A percentile compares a stretch with the other conserved stretches of the same genome.
phyloP scores from a whole-genome alignment of 2,329 filamentous ascomycete species.

The Paecilomyces sp. region DNA sequence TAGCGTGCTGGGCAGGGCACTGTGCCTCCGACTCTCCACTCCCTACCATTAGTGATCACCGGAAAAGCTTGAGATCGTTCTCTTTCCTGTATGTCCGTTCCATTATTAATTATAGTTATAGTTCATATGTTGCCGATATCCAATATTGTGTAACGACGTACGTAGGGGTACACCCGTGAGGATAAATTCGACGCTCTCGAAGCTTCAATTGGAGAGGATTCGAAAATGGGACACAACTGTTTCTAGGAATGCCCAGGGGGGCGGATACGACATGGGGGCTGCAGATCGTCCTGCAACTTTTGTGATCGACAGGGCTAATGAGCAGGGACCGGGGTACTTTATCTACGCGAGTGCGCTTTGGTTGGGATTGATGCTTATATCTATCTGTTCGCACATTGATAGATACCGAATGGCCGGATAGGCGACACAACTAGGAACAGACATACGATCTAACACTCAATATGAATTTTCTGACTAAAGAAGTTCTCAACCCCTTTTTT shows the following conservation, averaged over 20 bases:
- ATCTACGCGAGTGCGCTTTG: neutral
- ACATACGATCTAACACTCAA: neutral
- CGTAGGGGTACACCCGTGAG: neutral
- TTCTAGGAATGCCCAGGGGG: neutral
- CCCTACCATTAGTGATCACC: neutral
- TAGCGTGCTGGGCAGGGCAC: neutral
- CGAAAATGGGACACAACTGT: neutral
- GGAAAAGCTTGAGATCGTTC: neutral
- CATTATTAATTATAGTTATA: too few relatives aligned
- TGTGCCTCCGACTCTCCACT: neutral
- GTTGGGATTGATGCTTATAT: neutral
- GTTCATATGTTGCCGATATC: neutral
- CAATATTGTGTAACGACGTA: neutral
- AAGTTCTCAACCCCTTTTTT: neutral
- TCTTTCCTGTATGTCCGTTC: too few relatives aligned
- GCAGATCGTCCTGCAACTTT: neutral
- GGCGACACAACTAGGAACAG: neutral
- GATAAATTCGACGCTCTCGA: neutral
- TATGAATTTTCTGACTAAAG: neutral
- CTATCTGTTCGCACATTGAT: neutral
- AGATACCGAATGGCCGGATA: neutral
- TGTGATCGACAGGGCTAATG: neutral
- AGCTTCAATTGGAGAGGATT: neutral
- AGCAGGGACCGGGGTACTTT: neutral
- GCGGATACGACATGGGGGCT: neutral